phyloP scores from a whole-genome alignment of 768 basidiomycete genomes.

The Boletus speciosus region DNA sequence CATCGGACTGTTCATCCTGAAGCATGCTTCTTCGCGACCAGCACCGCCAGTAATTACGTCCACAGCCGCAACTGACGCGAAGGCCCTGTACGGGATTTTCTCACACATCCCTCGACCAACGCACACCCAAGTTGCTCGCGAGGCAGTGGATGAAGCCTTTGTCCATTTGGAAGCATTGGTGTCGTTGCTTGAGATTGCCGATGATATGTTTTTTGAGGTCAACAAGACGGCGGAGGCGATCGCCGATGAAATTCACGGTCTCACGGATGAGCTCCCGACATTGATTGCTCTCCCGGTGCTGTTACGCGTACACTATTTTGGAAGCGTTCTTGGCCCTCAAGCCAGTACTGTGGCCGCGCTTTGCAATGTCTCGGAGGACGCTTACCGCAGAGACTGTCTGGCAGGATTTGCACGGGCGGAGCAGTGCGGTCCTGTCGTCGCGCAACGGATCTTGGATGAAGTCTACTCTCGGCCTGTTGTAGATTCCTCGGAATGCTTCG shows the following conservation, averaged over 20 bases:
- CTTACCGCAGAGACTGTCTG: constrained; percentile 67
- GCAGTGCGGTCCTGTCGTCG: constrained; percentile 61
- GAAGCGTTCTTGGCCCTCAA: not conserved
- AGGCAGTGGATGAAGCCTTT: constrained; percentile 80
- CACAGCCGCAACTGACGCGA: constrained; percentile 54
- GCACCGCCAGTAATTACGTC: constrained; percentile 50
- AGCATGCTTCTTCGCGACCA: constrained; percentile 63
- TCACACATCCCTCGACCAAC: constrained; percentile 57
- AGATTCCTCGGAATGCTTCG: constrained; percentile 32
- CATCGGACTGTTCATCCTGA: constrained; percentile 58
- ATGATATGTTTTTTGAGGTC: constrained; percentile 26
- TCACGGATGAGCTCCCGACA: constrained; percentile 67
- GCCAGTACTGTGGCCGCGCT: constrained; percentile 45
- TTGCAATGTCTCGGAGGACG: constrained; percentile 55
- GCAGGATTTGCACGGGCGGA: constrained; percentile 77
- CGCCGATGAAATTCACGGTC: constrained; percentile 42
- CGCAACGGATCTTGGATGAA: constrained; percentile 51
- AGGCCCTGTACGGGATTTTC: constrained; percentile 60
- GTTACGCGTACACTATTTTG: constrained; percentile 42
- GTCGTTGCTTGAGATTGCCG: constrained; percentile 53
- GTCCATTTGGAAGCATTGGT: constrained; percentile 57
- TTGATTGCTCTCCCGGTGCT: constrained; percentile 71
- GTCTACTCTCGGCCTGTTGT: constrained; percentile 35
- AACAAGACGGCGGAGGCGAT: constrained; percentile 26
- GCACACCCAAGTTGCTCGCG: constrained; percentile 58